Evolutionary conservation across 495 filamentous ascomycete genomes (phyloP).

Genomic region (Trichoderma virens): DNA sequence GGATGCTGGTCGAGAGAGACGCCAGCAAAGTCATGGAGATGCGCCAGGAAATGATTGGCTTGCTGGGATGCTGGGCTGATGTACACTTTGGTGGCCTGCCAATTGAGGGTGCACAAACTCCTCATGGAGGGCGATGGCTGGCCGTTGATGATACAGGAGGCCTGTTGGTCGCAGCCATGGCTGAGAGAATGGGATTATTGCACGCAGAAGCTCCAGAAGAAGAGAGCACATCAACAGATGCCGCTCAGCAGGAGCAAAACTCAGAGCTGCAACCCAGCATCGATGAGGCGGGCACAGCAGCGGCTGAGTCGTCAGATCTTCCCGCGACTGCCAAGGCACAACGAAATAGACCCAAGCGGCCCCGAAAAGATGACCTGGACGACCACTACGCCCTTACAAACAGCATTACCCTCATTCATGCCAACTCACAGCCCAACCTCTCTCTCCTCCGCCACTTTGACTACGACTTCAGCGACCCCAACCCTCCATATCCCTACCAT

Average conservation of each 20-base stretch:
- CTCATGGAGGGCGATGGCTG: slow-evolving; percentile 63
- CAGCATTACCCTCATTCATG: slow-evolving; percentile 80
- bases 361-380: slow-evolving; percentile 25
- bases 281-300: neutral
- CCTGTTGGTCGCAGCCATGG: slow-evolving; percentile 76
- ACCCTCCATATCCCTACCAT: slow-evolving; percentile 48
- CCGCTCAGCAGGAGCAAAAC: slow-evolving; percentile 12
- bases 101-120: slow-evolving; percentile 19
- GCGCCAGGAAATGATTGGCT: slow-evolving; percentile 72
- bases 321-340: slow-evolving; percentile 11
- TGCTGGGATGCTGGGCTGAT: slow-evolving; percentile 49
- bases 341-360: slow-evolving; percentile 18
- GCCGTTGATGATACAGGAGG: slow-evolving; percentile 88
- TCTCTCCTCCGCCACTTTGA: slow-evolving; percentile 78
- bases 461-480: slow-evolving; percentile 63
- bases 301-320: neutral
- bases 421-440: slow-evolving; percentile 85
- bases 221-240: slow-evolving; percentile 9
- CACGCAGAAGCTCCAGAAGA: slow-evolving; percentile 31
- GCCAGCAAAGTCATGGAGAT: slow-evolving; percentile 76
- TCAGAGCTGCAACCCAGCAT: neutral
- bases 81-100: slow-evolving; percentile 29
- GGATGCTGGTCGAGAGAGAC: slow-evolving; percentile 70
- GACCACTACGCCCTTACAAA: slow-evolving; percentile 55
- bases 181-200: slow-evolving; percentile 85